Base-by-base conservation (phyloP, 192 early-diverging fungal species). In the Coemansia biformis region DNA sequence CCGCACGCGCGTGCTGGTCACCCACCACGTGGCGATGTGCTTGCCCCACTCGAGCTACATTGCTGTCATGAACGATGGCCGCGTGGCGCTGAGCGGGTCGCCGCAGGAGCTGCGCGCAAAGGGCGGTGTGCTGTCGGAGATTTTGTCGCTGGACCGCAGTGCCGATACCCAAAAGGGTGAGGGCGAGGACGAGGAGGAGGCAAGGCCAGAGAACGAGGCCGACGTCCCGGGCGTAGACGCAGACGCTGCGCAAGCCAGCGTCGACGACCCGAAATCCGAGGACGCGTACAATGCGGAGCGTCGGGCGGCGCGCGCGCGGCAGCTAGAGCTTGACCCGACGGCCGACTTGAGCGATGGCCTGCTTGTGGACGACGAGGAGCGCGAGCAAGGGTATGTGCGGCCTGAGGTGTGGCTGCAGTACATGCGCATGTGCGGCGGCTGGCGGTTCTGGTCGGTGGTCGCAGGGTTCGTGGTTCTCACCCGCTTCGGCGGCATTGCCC, bases 1-100 rank as follows among this genome's bases (percentile, higher is more conserved):
- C 19, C 78, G 91, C 9, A 99, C 96, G 0, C 59, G 85, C 2
- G 63, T 99, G n/a, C 71, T 99, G 30, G 96, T 95, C 9, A 92
- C 92, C 0, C 96, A 97, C 63, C 85, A 90, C 34, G 82, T 88
- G 13, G 60, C 81, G 9, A 46, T 83, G 29, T 85, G 83, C 30
- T 56, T 88, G 34, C 60, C 66, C 24, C 83, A 83, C 30, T 54
- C 40, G 18, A 54, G 54, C 13, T 75, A 75, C 31, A 70, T 90
- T 17, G 79, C 84, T 3, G 80, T 77, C 7, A 29, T 90, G 54
- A 63, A 77, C 26, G 76, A 82, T 29, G 87, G 86, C 41, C 73
- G 74, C 1, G 70, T 89, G 17, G 43, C 69, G 11, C 52, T 66
- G 2, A 47, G 61, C 26, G 86, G 86, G 8, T 45, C 61, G 5